phyloP scores from a whole-genome alignment of 1,284 basidiomycete genomes.

The Puccinia horiana region DNA sequence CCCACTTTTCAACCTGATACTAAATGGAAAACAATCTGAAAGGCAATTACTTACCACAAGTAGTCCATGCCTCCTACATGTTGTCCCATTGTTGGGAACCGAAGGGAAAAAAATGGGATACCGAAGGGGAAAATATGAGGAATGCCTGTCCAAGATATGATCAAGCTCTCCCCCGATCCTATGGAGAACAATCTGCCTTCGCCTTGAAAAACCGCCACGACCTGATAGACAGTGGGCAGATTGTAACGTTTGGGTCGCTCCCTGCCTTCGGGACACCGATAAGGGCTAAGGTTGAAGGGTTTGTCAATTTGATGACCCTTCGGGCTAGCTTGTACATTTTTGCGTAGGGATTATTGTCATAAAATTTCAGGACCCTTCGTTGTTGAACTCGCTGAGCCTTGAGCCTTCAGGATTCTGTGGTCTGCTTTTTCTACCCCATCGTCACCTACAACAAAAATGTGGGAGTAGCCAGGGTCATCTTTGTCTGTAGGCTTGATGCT shows the following conservation, averaged over 20 bases:
- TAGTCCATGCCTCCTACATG: not conserved
- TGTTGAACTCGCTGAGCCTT: too few species aligned
- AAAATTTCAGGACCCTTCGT: too few species aligned
- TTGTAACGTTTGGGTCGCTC: not conserved
- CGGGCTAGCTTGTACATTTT: not conserved
- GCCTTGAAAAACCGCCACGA: not conserved
- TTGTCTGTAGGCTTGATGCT: not conserved
- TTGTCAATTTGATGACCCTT: not conserved
- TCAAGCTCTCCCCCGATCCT: not conserved
- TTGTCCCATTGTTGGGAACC: constrained; percentile 8
- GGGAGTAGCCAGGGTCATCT: not conserved
- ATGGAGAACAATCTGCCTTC: not conserved
- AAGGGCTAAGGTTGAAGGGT: not conserved
- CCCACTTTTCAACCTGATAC: not conserved
- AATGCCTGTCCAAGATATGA: not conserved
- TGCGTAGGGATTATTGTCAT: too few species aligned
- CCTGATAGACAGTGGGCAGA: not conserved
- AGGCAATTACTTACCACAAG: too few species aligned
- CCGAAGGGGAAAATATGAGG: not conserved
- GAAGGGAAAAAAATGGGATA: constrained; percentile 14
- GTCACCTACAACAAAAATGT: constrained; percentile 10
- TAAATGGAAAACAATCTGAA: not conserved
- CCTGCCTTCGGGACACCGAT: not conserved
- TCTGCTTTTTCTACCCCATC: not conserved
- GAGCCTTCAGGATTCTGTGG: not conserved